Percentiles rank a stretch among this genome's conserved stretches.
phyloP scores from a whole-genome alignment of 2,329 filamentous ascomycete species.

The Penicillium thymicola region DNA sequence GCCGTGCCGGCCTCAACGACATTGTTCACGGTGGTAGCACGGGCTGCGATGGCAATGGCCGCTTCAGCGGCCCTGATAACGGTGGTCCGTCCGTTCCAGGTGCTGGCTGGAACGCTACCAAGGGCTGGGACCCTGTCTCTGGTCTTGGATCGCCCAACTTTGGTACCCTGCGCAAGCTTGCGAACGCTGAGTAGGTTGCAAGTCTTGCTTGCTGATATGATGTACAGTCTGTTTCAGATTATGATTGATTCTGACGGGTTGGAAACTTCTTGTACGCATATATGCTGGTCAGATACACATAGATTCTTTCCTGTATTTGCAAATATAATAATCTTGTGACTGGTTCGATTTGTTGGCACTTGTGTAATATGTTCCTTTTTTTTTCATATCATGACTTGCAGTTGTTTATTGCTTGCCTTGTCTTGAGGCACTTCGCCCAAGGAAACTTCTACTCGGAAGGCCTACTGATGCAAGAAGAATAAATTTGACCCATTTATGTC shows the following conservation, averaged over 20 bases:
- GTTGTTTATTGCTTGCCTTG: too few relatives aligned
- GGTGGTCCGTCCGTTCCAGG: slow-evolving; percentile 42
- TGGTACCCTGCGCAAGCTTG: slow-evolving; percentile 1
- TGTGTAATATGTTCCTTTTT: neutral
- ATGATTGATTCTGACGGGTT: neutral
- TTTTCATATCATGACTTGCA: too few relatives aligned
- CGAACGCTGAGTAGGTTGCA: neutral
- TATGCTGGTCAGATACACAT: neutral
- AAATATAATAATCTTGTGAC: slow-evolving; percentile 6
- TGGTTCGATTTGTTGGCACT: neutral
- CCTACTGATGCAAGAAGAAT: too few relatives aligned
- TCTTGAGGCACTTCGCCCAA: too few relatives aligned
- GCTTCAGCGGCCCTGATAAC: slow-evolving; percentile 41
- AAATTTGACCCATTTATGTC: neutral
- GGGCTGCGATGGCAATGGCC: slow-evolving; percentile 46
- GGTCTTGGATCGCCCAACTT: slow-evolving; percentile 25
- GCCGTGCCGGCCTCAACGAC: slow-evolving; percentile 45
- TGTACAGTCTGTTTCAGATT: neutral
- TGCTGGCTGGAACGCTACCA: slow-evolving; percentile 51
- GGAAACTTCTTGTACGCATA: neutral
- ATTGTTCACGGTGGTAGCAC: slow-evolving; percentile 47
- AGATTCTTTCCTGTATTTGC: slow-evolving; percentile 4
- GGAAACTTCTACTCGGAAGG: too few relatives aligned
- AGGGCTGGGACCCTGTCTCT: slow-evolving; percentile 43
- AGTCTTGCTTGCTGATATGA: neutral